These are phyloP conservation scores for Verbascum thapsus DNA, from an alignment of 257 asterid genomes.

Conservation along the genomic window DNA sequence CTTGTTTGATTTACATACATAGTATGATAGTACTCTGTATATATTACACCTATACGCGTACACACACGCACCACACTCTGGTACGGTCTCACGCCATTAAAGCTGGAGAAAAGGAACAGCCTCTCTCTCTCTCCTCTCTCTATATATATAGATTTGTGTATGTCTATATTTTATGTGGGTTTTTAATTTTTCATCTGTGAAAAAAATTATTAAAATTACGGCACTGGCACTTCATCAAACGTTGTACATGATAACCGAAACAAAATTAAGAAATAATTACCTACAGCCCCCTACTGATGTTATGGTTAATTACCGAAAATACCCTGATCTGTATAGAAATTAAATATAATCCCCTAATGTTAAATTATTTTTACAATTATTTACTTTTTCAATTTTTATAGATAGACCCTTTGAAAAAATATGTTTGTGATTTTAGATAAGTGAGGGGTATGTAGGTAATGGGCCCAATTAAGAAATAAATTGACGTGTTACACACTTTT, in stretches of 20 bases:
- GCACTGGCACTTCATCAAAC: conserved; percentile 37
- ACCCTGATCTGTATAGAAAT: too few relatives aligned
- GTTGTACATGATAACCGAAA: conserved; percentile 30
- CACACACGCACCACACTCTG: conserved; percentile 49
- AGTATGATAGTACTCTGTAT: conserved; percentile 24
- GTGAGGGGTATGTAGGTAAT: too few relatives aligned
- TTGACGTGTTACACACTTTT: background rate
- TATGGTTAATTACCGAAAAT: too few relatives aligned
- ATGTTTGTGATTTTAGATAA: too few relatives aligned
- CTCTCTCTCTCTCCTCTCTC: conserved; percentile 42
- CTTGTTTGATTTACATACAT: conserved; percentile 22
- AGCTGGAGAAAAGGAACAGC: conserved; percentile 80
- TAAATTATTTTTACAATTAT: too few relatives aligned
- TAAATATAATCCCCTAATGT: too few relatives aligned
- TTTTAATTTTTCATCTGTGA: too few relatives aligned
- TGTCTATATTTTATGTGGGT: background rate
- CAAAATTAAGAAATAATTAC: too few relatives aligned
- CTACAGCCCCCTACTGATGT: too few relatives aligned
- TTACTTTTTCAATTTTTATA: too few relatives aligned
- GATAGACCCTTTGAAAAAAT: too few relatives aligned
- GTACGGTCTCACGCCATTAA: conserved; percentile 82
- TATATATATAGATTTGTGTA: conserved; percentile 10
- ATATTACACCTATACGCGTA: conserved; percentile 24
- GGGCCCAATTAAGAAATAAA: too few relatives aligned
- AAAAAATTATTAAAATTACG: conserved; percentile 12